phyloP scores from a whole-genome alignment of 1,139 yeast genomes.

The Barnettozyma hawaiiensis region DNA sequence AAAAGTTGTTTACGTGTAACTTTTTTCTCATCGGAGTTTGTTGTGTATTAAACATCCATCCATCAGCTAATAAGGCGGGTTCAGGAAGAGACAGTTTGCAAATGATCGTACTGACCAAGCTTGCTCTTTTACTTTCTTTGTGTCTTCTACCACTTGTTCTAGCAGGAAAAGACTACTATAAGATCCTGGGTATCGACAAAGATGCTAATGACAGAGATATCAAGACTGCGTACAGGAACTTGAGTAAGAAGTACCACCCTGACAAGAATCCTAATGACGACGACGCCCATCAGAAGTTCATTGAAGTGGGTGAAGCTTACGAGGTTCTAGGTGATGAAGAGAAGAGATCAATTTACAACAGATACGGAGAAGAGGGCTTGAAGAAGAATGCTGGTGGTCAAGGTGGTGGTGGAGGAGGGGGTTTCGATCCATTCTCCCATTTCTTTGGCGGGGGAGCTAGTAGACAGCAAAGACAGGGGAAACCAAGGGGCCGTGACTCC shows the following conservation, averaged over 20 bases:
- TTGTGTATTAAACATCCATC: not conserved
- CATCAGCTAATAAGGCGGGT: too few species aligned
- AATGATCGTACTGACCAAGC: conserved; percentile 6
- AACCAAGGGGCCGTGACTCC: conserved; percentile 61
- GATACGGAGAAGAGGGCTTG: conserved; percentile 79
- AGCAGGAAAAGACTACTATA: conserved; percentile 33
- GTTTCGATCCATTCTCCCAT: conserved; percentile 59
- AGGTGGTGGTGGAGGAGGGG: conserved; percentile 33
- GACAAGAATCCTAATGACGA: conserved; percentile 85
- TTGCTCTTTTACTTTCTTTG: conserved; percentile 4
- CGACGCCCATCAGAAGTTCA: conserved; percentile 77
- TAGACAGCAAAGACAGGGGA: conserved; percentile 36
- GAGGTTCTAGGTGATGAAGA: conserved; percentile 77
- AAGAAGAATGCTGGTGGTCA: conserved; percentile 40
- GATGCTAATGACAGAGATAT: conserved; percentile 76
- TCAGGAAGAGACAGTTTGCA: not conserved
- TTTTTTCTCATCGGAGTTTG: not conserved
- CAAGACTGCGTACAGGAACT: conserved; percentile 77
- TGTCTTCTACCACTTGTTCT: conserved; percentile 9
- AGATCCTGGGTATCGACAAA: conserved; percentile 60
- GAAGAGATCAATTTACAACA: conserved; percentile 68
- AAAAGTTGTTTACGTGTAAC: not conserved
- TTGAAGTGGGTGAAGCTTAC: conserved; percentile 91
- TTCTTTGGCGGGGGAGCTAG: conserved; percentile 58
- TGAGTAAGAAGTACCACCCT: conserved; percentile 88